Evolutionary conservation across 306 rosid genomes (phyloP).

Genomic region (Herpetospermum pedunculosum): DNA sequence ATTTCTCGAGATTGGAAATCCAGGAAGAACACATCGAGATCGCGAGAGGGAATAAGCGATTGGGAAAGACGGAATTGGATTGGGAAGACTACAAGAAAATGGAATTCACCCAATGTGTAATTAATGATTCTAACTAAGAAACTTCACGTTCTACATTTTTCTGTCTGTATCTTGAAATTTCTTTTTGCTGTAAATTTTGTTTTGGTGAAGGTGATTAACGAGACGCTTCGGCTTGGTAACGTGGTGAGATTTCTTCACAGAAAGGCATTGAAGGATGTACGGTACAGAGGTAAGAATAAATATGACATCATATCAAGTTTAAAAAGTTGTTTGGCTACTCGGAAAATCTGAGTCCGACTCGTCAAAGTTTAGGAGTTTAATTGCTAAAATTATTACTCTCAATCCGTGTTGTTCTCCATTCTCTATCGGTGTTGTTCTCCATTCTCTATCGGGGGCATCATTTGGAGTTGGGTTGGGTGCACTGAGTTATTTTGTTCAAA

Average conservation of each 20-base stretch:
- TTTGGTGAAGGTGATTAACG: constrained; percentile 64
- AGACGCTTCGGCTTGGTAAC: constrained; percentile 87
- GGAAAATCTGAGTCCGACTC: no score
- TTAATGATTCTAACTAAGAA: constrained; percentile 8
- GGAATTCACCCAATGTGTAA: constrained; percentile 97
- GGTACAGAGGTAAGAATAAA: constrained; percentile 54
- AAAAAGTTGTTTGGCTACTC: neutral
- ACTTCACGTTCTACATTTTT: neutral
- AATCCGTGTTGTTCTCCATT: no score
- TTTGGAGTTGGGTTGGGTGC: no score
- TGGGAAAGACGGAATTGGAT: constrained; percentile 62
- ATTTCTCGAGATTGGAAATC: neutral
- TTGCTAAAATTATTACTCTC: no score
- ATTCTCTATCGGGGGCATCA: no score
- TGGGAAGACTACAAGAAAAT: constrained; percentile 91
- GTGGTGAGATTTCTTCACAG: constrained; percentile 97
- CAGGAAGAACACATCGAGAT: constrained; percentile 81
- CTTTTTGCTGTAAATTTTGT: neutral
- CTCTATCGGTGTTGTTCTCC: no score
- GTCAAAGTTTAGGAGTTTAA: no score
- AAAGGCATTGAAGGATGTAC: constrained; percentile 76
- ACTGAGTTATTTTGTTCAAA: no score
- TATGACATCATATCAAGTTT: no score
- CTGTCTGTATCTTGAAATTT: neutral
- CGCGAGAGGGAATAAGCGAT: constrained; percentile 41